Percentiles rank a stretch among this genome's conserved stretches.
Conservation (phyloP, 345 rosid species). For the Sisymbrium altissimum region DNA sequence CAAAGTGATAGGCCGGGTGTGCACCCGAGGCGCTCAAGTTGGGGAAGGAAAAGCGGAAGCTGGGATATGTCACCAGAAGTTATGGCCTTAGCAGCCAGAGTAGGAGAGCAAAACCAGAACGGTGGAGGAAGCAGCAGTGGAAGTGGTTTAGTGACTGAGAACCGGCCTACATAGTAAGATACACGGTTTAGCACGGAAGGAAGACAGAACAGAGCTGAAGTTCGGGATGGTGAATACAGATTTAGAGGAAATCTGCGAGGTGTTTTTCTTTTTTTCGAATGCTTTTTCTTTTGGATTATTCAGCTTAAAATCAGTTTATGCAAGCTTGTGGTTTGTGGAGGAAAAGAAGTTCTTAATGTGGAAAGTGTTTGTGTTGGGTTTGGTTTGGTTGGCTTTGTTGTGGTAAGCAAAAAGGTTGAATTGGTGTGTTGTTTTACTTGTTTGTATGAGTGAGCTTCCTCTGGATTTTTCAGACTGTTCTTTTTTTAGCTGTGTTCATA, state of each 20-base stretch:
- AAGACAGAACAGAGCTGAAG: constrained; percentile 3
- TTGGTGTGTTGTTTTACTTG: constrained; percentile 36
- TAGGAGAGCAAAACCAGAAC: constrained; percentile 67
- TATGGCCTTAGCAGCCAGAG: constrained; percentile 85
- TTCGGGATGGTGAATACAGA: constrained; percentile 27
- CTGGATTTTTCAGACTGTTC: constrained; percentile 23
- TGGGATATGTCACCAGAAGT: constrained; percentile 86
- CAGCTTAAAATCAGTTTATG: constrained; percentile 23
- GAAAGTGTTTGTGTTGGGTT: constrained; percentile 31
- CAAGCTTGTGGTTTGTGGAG: constrained; percentile 20
- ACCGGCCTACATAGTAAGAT: constrained; percentile 42
- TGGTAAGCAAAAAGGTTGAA: constrained; percentile 32
- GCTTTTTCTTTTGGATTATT: constrained; percentile 13
- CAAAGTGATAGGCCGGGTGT: constrained; percentile 57
- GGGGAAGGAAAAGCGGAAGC: constrained; percentile 75
- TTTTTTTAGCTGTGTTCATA: constrained; percentile 22
- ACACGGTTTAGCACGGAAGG: constrained; percentile 28
- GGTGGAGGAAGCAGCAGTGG: constrained; percentile 64
- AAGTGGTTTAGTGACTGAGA: constrained; percentile 47
- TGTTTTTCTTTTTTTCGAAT: neutral
- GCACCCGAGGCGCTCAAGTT: constrained; percentile 71
- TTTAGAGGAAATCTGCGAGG: constrained; percentile 13
- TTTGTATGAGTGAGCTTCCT: constrained; percentile 44
- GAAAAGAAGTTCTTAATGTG: constrained; percentile 25
- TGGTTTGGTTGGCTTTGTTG: constrained; percentile 35